These are phyloP conservation scores for Trapa incisa DNA, from an alignment of 345 rosid genomes.

Conservation along the genomic window DNA sequence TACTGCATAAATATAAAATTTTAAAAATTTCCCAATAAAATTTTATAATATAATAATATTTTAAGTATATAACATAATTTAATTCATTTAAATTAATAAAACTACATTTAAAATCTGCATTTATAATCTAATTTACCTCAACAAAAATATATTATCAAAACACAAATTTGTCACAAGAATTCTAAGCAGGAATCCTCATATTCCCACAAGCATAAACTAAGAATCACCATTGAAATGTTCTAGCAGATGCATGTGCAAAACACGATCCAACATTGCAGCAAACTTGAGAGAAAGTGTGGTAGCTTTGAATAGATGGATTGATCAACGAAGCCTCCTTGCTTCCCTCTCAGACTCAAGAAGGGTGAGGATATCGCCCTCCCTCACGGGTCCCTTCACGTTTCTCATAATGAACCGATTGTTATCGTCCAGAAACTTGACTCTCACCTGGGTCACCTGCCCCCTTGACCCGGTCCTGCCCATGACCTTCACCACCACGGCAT, in stretches of 20 bases:
- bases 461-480: conserved; percentile 88
- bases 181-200: no score
- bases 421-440: conserved; percentile 65
- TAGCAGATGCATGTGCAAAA: neutral
- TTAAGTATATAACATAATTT: no score
- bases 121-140: neutral
- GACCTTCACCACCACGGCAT: conserved; percentile 71
- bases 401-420: conserved; percentile 66
- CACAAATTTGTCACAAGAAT: no score
- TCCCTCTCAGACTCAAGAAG: conserved; percentile 77
- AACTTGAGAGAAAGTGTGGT: neutral
- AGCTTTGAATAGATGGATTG: no score
- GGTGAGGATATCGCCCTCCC: conserved; percentile 70
- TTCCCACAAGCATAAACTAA: neutral
- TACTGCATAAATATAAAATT: no score
- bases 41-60: no score
- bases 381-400: conserved; percentile 77
- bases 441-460: conserved; percentile 83
- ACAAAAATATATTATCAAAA: neutral
- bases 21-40: no score
- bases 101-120: no score
- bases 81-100: no score
- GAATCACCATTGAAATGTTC: no score
- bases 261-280: neutral
- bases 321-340: conserved; percentile 75